phyloP scores from a whole-genome alignment of 2,329 filamentous ascomycete genomes.

The Ilyonectria sp. region DNA sequence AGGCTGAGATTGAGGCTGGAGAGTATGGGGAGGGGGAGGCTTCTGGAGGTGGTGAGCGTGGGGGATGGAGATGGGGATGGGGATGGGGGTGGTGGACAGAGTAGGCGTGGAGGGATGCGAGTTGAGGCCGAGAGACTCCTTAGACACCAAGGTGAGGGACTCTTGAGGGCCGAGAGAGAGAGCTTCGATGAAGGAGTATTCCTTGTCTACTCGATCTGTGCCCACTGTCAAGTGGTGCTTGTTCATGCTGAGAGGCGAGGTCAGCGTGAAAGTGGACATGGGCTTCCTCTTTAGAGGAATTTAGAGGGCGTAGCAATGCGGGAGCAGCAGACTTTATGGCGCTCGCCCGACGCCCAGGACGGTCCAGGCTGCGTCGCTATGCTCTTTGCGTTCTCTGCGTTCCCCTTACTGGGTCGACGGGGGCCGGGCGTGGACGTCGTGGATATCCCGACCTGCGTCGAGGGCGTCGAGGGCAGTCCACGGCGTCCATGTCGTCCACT shows the following conservation, averaged over 20 bases:
- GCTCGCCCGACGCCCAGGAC: constrained; percentile 31
- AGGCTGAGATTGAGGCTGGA: not conserved
- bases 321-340: constrained; percentile 47
- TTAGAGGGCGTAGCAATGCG: constrained; percentile 35
- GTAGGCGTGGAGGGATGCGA: constrained; percentile 28
- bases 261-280: constrained; percentile 30
- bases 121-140: constrained; percentile 47
- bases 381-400: not conserved
- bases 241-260: constrained; percentile 41
- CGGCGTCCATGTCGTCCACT: too few relatives aligned
- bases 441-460: constrained; percentile 16
- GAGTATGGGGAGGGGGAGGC: not conserved
- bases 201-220: constrained; percentile 43
- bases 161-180: constrained; percentile 47
- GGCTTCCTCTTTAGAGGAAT: constrained; percentile 38
- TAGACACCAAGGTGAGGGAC: constrained; percentile 46
- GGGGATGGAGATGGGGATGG: constrained; percentile 20
- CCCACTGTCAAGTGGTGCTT: constrained; percentile 40
- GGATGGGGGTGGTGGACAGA: constrained; percentile 19
- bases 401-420: not conserved
- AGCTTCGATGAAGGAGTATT: constrained; percentile 52
- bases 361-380: constrained; percentile 23
- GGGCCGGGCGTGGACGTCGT: not conserved
- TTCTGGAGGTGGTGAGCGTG: not conserved
- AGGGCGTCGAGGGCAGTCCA: too few relatives aligned